These are phyloP conservation scores for Aureobasidium mangrovei DNA, from an alignment of 2,329 filamentous ascomycete genomes.

Conservation along the genomic window DNA sequence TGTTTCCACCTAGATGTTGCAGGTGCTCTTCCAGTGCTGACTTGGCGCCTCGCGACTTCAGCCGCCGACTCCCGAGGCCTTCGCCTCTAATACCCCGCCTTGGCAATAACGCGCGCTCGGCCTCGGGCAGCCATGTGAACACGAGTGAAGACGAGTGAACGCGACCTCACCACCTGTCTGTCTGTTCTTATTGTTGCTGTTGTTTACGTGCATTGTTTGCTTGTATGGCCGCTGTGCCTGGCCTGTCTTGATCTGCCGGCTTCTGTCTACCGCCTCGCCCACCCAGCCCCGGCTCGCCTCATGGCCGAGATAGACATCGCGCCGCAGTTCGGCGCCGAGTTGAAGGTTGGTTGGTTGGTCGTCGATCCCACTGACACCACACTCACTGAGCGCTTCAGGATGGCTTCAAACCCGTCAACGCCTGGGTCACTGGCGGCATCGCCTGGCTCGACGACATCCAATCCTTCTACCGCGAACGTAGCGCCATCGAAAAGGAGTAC, in stretches of 20 bases:
- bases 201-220: constrained; percentile 1
- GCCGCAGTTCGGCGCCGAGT: constrained; percentile 84
- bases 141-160: too few species aligned
- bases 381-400: constrained; percentile 50
- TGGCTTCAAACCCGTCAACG: constrained; percentile 90
- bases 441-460: constrained; percentile 95
- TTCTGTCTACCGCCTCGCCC: neutral
- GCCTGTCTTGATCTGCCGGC: neutral
- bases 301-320: constrained; percentile 79
- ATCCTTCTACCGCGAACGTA: constrained; percentile 91
- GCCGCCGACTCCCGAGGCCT: neutral
- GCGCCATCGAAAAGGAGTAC: constrained; percentile 94
- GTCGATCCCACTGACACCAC: neutral
- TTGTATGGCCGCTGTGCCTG: constrained; percentile 1
- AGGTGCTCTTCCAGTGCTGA: neutral
- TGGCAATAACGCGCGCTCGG: constrained; percentile 4
- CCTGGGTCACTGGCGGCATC: constrained; percentile 78
- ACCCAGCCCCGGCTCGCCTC: too few species aligned
- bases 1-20: too few species aligned
- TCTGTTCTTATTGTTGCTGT: neutral
- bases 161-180: neutral
- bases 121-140: neutral
- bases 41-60: constrained; percentile 1
- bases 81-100: constrained; percentile 4
- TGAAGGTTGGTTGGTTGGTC: constrained; percentile 58